Evolutionary conservation across 1,139 yeast species (phyloP).

Genomic region (Kodamaea suecica): DNA sequence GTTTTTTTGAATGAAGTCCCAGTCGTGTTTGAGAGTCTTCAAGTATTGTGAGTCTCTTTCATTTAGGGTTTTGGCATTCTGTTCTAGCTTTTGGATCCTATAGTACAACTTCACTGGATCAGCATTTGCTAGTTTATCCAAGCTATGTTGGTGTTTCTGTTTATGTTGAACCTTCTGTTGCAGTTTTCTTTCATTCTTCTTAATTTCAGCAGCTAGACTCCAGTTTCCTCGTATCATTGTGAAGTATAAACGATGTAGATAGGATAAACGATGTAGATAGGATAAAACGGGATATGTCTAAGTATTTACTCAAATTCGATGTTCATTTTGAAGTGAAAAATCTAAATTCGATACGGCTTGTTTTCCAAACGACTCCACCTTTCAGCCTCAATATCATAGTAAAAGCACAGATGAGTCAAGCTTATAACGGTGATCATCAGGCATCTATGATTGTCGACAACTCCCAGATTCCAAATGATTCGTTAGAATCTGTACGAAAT

Average conservation of each 20-base stretch:
- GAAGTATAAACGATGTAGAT: too few species aligned
- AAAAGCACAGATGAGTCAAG: too few species aligned
- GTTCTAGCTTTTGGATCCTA: conserved; percentile 26
- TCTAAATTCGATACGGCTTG: too few species aligned
- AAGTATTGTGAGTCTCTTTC: conserved; percentile 24
- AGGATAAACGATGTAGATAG: too few species aligned
- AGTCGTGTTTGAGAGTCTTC: conserved; percentile 32
- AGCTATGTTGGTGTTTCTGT: conserved; percentile 33
- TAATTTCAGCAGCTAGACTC: conserved; percentile 41
- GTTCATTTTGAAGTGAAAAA: too few species aligned
- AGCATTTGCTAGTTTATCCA: conserved; percentile 24
- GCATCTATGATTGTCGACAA: conserved; percentile 14
- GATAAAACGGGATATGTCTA: too few species aligned
- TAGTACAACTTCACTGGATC: conserved; percentile 37
- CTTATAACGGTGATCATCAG: not conserved
- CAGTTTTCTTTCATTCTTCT: conserved; percentile 36
- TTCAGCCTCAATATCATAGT: too few species aligned
- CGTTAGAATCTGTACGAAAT: conserved; percentile 43
- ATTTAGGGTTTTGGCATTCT: conserved; percentile 16
- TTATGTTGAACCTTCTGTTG: conserved; percentile 38
- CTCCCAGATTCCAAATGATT: conserved; percentile 35
- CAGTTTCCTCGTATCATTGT: conserved; percentile 43
- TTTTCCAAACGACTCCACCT: too few species aligned
- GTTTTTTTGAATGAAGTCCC: conserved; percentile 39
- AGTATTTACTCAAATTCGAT: too few species aligned